phyloP scores from a whole-genome alignment of 805 yeast species.

The Schwanniomyces sp. region DNA sequence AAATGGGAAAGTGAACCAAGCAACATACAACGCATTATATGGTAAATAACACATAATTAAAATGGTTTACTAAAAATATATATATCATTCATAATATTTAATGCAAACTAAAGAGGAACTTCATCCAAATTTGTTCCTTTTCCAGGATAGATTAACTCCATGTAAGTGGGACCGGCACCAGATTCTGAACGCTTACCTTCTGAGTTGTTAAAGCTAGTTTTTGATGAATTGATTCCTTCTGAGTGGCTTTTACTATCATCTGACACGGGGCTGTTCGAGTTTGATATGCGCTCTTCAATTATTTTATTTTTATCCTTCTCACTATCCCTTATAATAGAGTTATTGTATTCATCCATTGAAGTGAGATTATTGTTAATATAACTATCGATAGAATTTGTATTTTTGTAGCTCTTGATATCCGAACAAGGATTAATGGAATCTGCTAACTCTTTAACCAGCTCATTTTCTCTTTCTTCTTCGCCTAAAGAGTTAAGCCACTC shows the following conservation, averaged over 20 bases:
- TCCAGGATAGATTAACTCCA: neutral
- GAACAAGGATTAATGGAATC: conserved; percentile 22
- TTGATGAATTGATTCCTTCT: neutral
- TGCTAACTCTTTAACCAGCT: conserved; percentile 8
- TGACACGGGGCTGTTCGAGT: neutral
- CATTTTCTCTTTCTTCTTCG: conserved; percentile 12
- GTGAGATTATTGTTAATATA: conserved; percentile 30
- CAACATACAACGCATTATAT: conserved; percentile 74
- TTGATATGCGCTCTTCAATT: neutral
- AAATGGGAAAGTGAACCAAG: conserved; percentile 64
- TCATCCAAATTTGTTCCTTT: neutral
- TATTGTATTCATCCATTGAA: conserved; percentile 18
- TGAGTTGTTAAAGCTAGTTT: neutral
- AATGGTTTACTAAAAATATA: neutral
- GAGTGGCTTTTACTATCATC: neutral
- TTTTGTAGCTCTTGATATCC: conserved; percentile 16
- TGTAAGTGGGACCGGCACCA: neutral
- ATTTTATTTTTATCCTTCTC: neutral
- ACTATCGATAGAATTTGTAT: conserved; percentile 25
- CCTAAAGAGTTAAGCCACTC: conserved; percentile 32
- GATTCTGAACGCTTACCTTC: neutral
- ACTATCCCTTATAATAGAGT: neutral
- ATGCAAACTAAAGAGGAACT: neutral
- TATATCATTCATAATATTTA: neutral
- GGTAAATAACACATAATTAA: conserved; percentile 48